phyloP scores from a whole-genome alignment of 2,329 filamentous ascomycete species.

The Aspergillus ochraceoroseus region DNA sequence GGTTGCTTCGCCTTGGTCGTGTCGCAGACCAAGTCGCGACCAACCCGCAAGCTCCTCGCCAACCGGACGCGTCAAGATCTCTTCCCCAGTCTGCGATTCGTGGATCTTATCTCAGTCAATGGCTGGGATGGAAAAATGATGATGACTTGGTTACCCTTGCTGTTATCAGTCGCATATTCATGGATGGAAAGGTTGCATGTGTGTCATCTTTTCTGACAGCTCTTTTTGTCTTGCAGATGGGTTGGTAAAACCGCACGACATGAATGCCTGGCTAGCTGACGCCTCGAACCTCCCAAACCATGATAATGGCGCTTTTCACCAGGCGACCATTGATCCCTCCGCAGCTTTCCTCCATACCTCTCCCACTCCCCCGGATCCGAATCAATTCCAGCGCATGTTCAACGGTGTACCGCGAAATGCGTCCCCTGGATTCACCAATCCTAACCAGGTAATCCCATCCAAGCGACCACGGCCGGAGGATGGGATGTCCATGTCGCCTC shows the following conservation, averaged over 20 bases:
- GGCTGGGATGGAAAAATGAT: constrained; percentile 6
- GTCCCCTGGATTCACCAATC: constrained; percentile 71
- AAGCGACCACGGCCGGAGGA: constrained; percentile 85
- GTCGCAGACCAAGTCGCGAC: constrained; percentile 27
- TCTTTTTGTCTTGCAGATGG: constrained; percentile 40
- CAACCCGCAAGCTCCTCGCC: constrained; percentile 10
- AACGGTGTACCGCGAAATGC: constrained; percentile 80
- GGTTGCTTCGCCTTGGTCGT: constrained; percentile 20
- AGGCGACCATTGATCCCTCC: constrained; percentile 45
- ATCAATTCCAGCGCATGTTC: constrained; percentile 62
- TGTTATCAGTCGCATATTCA: constrained; percentile 26
- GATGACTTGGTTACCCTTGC: constrained; percentile 4
- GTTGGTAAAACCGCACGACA: constrained; percentile 46
- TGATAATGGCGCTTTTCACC: constrained; percentile 48
- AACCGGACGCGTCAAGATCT: constrained; percentile 28
- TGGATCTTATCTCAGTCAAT: constrained; percentile 3
- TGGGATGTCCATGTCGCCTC: constrained; percentile 74
- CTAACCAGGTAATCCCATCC: constrained; percentile 79
- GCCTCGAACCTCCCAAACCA: constrained; percentile 46
- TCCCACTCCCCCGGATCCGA: constrained; percentile 44
- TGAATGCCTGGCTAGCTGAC: constrained; percentile 51
- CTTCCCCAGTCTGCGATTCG: constrained; percentile 10
- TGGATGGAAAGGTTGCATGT: constrained; percentile 17
- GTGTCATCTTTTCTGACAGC: constrained; percentile 24
- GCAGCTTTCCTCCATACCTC: constrained; percentile 47